Evolutionary conservation across 2,329 filamentous ascomycete genomes (phyloP), one percentile per base, ranked within the genome.

Genomic region (Aureobasidium namibiae): DNA sequence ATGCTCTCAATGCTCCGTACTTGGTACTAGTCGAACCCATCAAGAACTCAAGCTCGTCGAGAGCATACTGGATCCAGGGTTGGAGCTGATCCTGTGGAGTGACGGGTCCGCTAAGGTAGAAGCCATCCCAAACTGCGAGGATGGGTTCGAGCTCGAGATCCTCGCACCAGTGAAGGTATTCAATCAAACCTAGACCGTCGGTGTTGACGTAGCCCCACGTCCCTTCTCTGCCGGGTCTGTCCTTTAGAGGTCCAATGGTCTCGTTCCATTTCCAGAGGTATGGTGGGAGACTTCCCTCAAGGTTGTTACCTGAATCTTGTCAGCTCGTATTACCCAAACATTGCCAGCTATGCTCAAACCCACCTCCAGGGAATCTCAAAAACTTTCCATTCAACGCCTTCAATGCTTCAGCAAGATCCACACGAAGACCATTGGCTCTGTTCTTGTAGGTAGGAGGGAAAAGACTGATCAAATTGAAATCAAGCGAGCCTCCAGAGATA

Each of bases 21-120:
- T 75, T 76, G 1, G 81, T 82, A 46, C 75, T 72, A 1, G 72
- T 68, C 38, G 79, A 72, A 2, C 84, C 84, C 11, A 78, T 76
- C 34, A 86, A 75, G 68, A 86, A 87, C 67, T 87, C 83, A 45
- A 87, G 77, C 67, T 87, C 76, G 66, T 86, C 74, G 3, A 87
- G 74, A 1, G 81, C 83, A 60, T 83, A 80, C 44, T 86, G 77
- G 38, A 87, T 77, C 62, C 80, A 82, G 4, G 74, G 73, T 33
- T 80, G 70, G 1, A 87, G 73, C n/a, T 82, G 74, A 4, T 75
- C 72, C 48, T 81, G 69, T 0, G 71, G 68, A 10, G 76, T 53
- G 2, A 82, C 70, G 0, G 78, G 78, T 7, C 79, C 72, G 38
- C 80, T 76, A 2, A 86, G 75, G 7, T 78, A 74, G 13, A 84